Base-by-base conservation (phyloP, 495 filamentous ascomycete genomes). In the Rhypophila decipiens region DNA sequence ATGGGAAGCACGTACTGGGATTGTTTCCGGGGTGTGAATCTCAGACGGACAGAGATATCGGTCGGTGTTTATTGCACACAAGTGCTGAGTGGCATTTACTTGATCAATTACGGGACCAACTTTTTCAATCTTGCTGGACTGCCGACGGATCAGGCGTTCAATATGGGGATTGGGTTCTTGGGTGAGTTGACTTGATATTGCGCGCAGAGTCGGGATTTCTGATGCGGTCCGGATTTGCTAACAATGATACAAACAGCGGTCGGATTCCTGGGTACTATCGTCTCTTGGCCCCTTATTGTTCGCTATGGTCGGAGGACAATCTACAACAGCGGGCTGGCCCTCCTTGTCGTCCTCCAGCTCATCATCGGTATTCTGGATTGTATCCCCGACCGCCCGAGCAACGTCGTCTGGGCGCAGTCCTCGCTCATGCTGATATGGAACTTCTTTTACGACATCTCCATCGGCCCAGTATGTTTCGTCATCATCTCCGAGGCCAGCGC, bases 121-220 rank as follows among this genome's bases (percentile, higher is more conserved):
- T 84, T 87, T 65, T 84, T 83, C 60, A 67, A 74, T 42, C 73
- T 78, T 38, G 82, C 80, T 4, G 82, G 82, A 1, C 56, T 84
- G 24, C 58, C 70, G 0, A 69, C 70, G 0, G 53, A 68, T 7
- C 50, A 68, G 4, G 69, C 75, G 5, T 79, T 78, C 41, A 55
- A 74, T 47, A 74, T 78, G 65, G 73, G 70, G 2, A 68, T 77
- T 22, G 69, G 71, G 11, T 73, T 70, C 38, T 39, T 71, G 17
- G 66, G 67, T 69, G n/a, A 49, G 66, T 56, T 7, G 22, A n/a
- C 2, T 41, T 1, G 19, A 9, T n/a, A n/a, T n/a, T n/a, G n/a
- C n/a, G n/a, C n/a, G n/a, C n/a, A n/a, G n/a, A n/a, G n/a, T n/a
- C n/a, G n/a, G n/a, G n/a, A n/a, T n/a, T n/a, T n/a, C n/a, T n/a